Conservation (phyloP, 495 filamentous ascomycete species). For the Hypoxylon fragiforme region DNA sequence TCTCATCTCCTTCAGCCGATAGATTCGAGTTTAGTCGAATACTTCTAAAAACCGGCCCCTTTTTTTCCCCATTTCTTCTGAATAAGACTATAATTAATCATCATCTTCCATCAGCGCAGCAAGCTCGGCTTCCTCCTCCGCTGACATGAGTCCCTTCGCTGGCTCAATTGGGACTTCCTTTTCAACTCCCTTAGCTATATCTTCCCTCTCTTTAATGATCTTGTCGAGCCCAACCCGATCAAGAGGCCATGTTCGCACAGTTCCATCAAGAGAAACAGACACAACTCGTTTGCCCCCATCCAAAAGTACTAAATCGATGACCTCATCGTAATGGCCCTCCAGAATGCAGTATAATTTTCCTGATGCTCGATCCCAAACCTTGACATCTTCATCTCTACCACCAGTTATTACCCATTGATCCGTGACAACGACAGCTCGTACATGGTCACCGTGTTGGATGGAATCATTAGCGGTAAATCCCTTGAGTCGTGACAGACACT, state of each 20-base stretch:
- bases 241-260: constrained; percentile 80
- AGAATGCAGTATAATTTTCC: constrained; percentile 78
- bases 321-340: constrained; percentile 88
- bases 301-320: constrained; percentile 75
- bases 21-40: neutral
- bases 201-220: constrained; percentile 55
- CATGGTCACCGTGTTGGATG: constrained; percentile 83
- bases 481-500: constrained; percentile 67
- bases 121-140: constrained; percentile 83
- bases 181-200: constrained; percentile 52
- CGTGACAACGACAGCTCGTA: constrained; percentile 74
- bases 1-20: constrained; percentile 13
- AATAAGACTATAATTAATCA: constrained; percentile 42
- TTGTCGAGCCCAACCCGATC: constrained; percentile 62
- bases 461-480: constrained; percentile 71
- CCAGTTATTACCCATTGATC: constrained; percentile 86
- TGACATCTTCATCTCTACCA: constrained; percentile 87
- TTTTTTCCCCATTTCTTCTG: too few species aligned
- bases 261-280: constrained; percentile 87
- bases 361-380: constrained; percentile 77
- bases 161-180: constrained; percentile 48
- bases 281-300: constrained; percentile 59
- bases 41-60: too few species aligned
- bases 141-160: constrained; percentile 60
- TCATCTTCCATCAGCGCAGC: constrained; percentile 85